Base-by-base conservation (phyloP, 768 basidiomycete species). In the Lactarius trivialis region DNA sequence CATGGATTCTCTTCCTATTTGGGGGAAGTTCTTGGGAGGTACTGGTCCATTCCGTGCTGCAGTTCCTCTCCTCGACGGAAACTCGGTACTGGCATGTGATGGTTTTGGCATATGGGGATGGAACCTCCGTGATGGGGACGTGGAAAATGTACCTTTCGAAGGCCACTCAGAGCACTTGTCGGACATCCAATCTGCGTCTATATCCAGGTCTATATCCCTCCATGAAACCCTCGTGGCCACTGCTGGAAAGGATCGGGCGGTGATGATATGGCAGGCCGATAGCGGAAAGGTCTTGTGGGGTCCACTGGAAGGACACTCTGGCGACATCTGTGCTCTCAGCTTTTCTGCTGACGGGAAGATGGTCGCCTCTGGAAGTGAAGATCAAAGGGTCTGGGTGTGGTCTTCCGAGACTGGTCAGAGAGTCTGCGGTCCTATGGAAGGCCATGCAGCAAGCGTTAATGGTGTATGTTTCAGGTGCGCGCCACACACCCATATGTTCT, bases 261-360 rank as follows among this genome's bases (percentile, higher is more conserved):
- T 65, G 28, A 52, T 56, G 4, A 57, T 67, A 28, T 67, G 66
- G 66, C 30, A 67, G 21, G 57, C 61, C 1, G 43, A 58, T 9
- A 58, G 37, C n/a, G 66, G 66, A 24, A 53, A 50, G 52, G 15
- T 58, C 14, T 26, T 64, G 12, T 53, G 49, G 12, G 60, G 55
- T 11, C 66, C 67, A 33, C n/a, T 68, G 14, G 54, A 58, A 41
- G 67, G 67, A 28, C 67, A 68, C 21, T 15, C 32, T 1, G 66
- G 45, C 19, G 50, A 56, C 21, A 56, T 64, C 24, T 51, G 1
- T 30, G 63, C 52, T 56, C 60, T 67, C 34, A 50, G 45, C 36
- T 65, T 65, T 48, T 66, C 66, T 3, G 39, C 52, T n/a, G 64
- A 67, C 41, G 58, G 66, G n/a, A 54, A 48, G 24, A 60, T 55